Evolutionary conservation across 2,329 filamentous ascomycete genomes (phyloP).

Genomic region (Sordariomycetes sp.): DNA sequence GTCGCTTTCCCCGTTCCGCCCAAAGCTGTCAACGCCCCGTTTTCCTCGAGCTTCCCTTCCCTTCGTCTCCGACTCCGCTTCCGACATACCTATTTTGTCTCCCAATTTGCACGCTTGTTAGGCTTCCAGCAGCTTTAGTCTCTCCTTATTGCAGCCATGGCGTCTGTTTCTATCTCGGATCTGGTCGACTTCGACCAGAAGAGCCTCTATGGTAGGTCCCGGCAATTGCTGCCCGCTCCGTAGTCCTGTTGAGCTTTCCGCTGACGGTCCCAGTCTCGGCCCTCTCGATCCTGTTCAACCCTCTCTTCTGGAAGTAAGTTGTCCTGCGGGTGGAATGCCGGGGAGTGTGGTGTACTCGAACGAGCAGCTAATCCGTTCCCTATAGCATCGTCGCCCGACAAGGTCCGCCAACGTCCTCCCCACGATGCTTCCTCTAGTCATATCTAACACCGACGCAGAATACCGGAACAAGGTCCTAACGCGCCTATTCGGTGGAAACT

Average conservation of each 20-base stretch:
- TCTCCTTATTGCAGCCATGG: constrained; percentile 12
- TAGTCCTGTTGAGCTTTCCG: neutral
- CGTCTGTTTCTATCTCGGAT: constrained; percentile 28
- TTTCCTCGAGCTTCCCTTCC: neutral
- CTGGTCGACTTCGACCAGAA: constrained; percentile 56
- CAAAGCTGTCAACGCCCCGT: neutral
- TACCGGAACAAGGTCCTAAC: constrained; percentile 87
- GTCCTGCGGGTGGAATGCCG: neutral
- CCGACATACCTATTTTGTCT: neutral
- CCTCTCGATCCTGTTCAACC: constrained; percentile 82
- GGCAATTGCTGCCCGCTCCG: constrained; percentile 4
- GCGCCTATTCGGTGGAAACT: constrained; percentile 70
- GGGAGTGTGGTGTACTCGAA: neutral
- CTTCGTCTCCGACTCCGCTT: neutral
- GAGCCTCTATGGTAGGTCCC: constrained; percentile 52
- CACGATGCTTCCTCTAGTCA: constrained; percentile 7
- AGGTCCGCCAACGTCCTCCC: constrained; percentile 38
- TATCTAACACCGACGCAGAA: constrained; percentile 41
- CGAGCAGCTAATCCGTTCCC: constrained; percentile 18
- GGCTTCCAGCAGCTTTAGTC: neutral
- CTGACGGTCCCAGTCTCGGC: constrained; percentile 56
- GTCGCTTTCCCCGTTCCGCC: neutral
- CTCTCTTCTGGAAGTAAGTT: constrained; percentile 97
- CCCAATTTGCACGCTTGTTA: neutral
- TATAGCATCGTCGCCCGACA: constrained; percentile 69